phyloP scores from a whole-genome alignment of 2,329 filamentous ascomycete species.

The Lachnum nothofagi region DNA sequence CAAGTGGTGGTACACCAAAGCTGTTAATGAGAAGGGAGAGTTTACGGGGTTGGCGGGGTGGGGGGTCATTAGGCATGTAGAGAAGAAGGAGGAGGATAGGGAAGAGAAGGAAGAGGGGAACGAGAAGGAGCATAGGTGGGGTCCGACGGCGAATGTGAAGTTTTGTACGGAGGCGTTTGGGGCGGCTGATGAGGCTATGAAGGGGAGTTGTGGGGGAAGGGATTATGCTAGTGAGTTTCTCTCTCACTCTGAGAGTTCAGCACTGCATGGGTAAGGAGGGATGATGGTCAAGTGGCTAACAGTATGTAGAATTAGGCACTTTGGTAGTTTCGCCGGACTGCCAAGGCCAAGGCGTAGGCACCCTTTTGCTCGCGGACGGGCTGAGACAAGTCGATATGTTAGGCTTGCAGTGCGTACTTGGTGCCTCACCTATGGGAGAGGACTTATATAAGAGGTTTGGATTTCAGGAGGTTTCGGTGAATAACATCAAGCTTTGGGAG shows the following conservation, averaged over 20 bases:
- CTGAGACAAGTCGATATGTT: conserved; percentile 17
- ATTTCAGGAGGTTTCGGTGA: conserved; percentile 19
- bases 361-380: conserved; percentile 19
- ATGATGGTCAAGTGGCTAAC: not conserved
- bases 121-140: conserved; percentile 9
- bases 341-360: conserved; percentile 26
- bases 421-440: conserved; percentile 23
- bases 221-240: conserved; percentile 24
- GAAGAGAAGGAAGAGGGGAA: conserved; percentile 1
- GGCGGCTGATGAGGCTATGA: conserved; percentile 22
- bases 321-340: conserved; percentile 19
- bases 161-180: conserved; percentile 27
- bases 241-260: not conserved
- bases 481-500: conserved; percentile 22
- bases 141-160: conserved; percentile 19
- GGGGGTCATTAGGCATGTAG: conserved; percentile 8
- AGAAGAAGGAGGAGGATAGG: not conserved
- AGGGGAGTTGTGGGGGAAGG: conserved; percentile 9
- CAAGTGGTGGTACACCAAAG: conserved; percentile 14
- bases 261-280: too few species aligned
- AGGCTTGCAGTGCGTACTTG: conserved; percentile 25
- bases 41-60: conserved; percentile 20
- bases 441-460: conserved; percentile 26
- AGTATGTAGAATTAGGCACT: conserved; percentile 17
- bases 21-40: conserved; percentile 8